These are phyloP conservation scores for Malassezia sympodialis DNA, from an alignment of 1,284 basidiomycete species.

Conservation along the genomic window DNA sequence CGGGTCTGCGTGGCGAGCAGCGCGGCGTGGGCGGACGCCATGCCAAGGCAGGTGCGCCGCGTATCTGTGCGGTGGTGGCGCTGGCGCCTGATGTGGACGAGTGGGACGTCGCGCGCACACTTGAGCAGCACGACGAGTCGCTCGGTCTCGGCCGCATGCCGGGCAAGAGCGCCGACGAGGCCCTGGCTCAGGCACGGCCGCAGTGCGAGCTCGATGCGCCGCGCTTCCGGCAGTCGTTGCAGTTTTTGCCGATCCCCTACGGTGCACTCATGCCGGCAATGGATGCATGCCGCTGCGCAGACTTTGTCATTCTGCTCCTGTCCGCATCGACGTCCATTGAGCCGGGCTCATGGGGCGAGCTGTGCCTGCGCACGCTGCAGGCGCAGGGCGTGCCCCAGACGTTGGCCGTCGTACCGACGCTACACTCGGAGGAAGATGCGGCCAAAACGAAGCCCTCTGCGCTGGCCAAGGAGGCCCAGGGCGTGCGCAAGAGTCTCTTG, in stretches of 20 bases:
- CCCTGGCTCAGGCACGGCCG: slow-evolving; percentile 14
- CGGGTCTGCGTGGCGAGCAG: slow-evolving; percentile 12
- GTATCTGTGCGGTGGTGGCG: slow-evolving; percentile 69
- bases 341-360: slow-evolving; percentile 64
- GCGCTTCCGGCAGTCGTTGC: slow-evolving; percentile 77
- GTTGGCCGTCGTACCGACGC: slow-evolving; percentile 54
- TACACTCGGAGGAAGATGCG: slow-evolving; percentile 15
- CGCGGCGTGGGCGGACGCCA: slow-evolving; percentile 1
- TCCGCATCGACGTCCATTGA: slow-evolving; percentile 74
- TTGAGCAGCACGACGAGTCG: slow-evolving; percentile 61
- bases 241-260: slow-evolving; percentile 60
- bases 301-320: slow-evolving; percentile 77
- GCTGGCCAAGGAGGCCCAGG: slow-evolving; percentile 29
- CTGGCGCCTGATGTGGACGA: slow-evolving; percentile 61
- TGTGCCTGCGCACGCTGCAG: slow-evolving; percentile 68
- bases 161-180: slow-evolving; percentile 31
- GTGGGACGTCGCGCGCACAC: slow-evolving; percentile 53
- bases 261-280: slow-evolving; percentile 62
- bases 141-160: slow-evolving; percentile 46
- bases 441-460: neutral
- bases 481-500: slow-evolving; percentile 38
- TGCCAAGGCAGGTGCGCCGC: slow-evolving; percentile 59
- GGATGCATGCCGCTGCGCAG: slow-evolving; percentile 76
- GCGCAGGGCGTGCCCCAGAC: slow-evolving; percentile 61
- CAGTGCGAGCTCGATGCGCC: slow-evolving; percentile 53